These are phyloP conservation scores for Microbotryomycetes sp. DNA, from an alignment of 1,284 basidiomycete genomes.

Conservation along the genomic window DNA sequence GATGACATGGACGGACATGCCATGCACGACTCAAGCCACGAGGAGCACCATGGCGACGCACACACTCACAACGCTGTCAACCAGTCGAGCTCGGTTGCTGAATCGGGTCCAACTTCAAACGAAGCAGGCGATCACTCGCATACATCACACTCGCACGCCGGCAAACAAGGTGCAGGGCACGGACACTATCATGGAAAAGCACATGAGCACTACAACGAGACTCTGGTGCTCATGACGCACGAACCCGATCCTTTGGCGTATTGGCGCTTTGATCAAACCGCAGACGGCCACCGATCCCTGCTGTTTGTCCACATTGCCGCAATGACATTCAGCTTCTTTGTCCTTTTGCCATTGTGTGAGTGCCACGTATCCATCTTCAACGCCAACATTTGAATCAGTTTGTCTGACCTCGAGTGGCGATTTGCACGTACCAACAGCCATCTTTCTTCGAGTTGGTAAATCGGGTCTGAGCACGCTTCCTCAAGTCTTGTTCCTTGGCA, in stretches of 20 bases:
- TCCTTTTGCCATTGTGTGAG: slow-evolving; percentile 64
- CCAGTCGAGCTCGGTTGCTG: neutral
- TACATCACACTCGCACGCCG: neutral
- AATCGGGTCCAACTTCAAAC: neutral
- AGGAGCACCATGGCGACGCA: neutral
- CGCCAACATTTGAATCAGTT: neutral
- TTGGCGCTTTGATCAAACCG: slow-evolving; percentile 47
- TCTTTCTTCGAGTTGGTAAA: slow-evolving; percentile 63
- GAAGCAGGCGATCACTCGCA: too few relatives aligned
- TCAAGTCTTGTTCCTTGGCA: slow-evolving; percentile 56
- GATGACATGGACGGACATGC: neutral
- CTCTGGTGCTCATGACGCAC: slow-evolving; percentile 57
- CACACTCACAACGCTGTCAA: too few relatives aligned
- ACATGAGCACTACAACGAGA: slow-evolving; percentile 57
- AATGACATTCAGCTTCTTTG: slow-evolving; percentile 68
- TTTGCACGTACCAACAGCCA: slow-evolving; percentile 49
- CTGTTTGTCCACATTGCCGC: slow-evolving; percentile 62
- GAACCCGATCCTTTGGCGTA: slow-evolving; percentile 66
- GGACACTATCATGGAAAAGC: slow-evolving; percentile 6
- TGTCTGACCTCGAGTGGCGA: neutral
- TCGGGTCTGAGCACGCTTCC: slow-evolving; percentile 56
- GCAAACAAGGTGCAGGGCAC: neutral
- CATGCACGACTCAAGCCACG: neutral
- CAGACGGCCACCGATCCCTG: slow-evolving; percentile 40
- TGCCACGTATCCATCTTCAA: slow-evolving; percentile 1